phyloP scores from a whole-genome alignment of 768 basidiomycete genomes.

The Scleroderma citrinum region DNA sequence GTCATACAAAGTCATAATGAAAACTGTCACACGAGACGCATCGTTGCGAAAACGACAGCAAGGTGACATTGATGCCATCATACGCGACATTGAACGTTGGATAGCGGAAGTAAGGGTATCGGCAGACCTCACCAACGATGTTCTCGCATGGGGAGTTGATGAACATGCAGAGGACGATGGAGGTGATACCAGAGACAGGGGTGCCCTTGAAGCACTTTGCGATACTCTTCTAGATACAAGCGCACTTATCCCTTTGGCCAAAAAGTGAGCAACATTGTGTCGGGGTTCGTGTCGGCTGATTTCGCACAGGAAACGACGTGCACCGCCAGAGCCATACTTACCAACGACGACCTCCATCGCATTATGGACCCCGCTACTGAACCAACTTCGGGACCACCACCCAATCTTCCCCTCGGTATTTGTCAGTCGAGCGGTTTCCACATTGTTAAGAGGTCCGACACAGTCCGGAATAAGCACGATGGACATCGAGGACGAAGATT shows the following conservation, averaged over 20 bases:
- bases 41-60: constrained; percentile 50
- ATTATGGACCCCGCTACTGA: constrained; percentile 63
- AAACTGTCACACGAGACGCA: constrained; percentile 56
- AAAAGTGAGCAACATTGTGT: constrained; percentile 50
- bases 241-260: constrained; percentile 74
- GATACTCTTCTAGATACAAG: constrained; percentile 65
- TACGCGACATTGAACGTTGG: constrained; percentile 73
- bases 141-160: constrained; percentile 39
- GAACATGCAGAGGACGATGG: constrained; percentile 29
- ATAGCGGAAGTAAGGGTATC: constrained; percentile 66
- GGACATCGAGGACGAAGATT: constrained; percentile 13
- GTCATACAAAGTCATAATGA: constrained; percentile 65
- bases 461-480: constrained; percentile 11
- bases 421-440: constrained; percentile 37
- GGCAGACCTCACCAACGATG: constrained; percentile 43
- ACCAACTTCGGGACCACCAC: constrained; percentile 53
- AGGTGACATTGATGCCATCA: constrained; percentile 40
- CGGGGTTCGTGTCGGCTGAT: constrained; percentile 1
- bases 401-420: constrained; percentile 47
- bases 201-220: constrained; percentile 65
- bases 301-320: constrained; percentile 48
- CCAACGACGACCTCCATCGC: constrained; percentile 49
- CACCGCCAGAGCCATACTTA: constrained; percentile 35
- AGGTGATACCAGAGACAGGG: constrained; percentile 51
- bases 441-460: constrained; percentile 21